Conservation (phyloP, 1,284 basidiomycete species). For the Takashimella tepidaria region DNA sequence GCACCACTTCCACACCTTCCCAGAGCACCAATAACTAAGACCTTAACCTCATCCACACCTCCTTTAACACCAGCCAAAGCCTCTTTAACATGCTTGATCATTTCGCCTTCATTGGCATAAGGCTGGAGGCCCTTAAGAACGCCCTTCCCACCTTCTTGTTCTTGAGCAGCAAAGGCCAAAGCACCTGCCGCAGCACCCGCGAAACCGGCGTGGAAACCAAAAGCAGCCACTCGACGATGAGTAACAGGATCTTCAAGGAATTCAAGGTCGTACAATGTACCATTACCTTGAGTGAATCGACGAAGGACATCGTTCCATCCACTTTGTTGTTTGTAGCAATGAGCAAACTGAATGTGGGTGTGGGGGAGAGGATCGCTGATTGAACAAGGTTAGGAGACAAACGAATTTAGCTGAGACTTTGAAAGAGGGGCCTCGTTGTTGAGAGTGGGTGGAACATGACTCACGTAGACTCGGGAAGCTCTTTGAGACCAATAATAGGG, state of each 20-base stretch:
- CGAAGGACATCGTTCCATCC: constrained; percentile 87
- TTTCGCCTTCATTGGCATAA: constrained; percentile 71
- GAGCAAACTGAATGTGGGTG: constrained; percentile 98
- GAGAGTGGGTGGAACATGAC: constrained; percentile 9
- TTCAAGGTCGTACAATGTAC: constrained; percentile 93
- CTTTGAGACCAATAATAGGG: constrained; percentile 95
- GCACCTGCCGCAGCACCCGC: constrained; percentile 93
- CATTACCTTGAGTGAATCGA: constrained; percentile 81
- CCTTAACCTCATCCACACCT: constrained; percentile 68
- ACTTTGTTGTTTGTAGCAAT: constrained; percentile 95
- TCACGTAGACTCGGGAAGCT: constrained; percentile 70
- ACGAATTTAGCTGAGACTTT: too few relatives aligned
- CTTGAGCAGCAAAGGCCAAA: constrained; percentile 71
- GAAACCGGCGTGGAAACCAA: constrained; percentile 97
- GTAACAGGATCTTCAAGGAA: constrained; percentile 84
- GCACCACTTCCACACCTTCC: constrained; percentile 96
- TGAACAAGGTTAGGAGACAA: background rate
- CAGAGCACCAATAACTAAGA: constrained; percentile 91
- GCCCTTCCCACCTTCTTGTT: constrained; percentile 55
- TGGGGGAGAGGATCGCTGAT: constrained; percentile 67
- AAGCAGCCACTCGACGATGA: constrained; percentile 86
- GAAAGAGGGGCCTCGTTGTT: too few relatives aligned
- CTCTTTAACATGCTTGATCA: constrained; percentile 67
- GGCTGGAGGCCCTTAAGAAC: constrained; percentile 67
- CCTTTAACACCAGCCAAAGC: constrained; percentile 58